These are phyloP conservation scores for Paraphoma sp. DNA, from an alignment of 2,329 filamentous ascomycete genomes.

Conservation along the genomic window DNA sequence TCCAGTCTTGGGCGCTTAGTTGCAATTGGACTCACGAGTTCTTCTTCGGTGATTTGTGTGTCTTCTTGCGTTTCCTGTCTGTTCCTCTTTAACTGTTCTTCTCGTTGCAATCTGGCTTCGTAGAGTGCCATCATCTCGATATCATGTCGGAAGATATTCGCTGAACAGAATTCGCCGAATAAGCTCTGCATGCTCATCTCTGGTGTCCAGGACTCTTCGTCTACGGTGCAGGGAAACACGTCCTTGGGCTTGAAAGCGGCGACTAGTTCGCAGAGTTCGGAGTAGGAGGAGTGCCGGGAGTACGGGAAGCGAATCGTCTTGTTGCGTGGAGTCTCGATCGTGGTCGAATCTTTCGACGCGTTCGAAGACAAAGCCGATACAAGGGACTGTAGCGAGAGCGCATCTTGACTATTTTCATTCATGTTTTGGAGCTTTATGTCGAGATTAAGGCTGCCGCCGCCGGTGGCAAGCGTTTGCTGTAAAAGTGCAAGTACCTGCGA, in stretches of 20 bases:
- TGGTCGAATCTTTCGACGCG: conserved; percentile 7
- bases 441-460: conserved; percentile 33
- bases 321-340: conserved; percentile 7
- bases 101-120: conserved; percentile 14
- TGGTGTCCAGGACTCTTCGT: conserved; percentile 68
- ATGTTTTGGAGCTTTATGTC: conserved; percentile 32
- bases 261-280: conserved; percentile 76
- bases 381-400: conserved; percentile 40
- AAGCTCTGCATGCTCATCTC: conserved; percentile 69
- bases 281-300: conserved; percentile 86
- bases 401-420: conserved; percentile 25
- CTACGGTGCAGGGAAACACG: conserved; percentile 79
- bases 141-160: conserved; percentile 69
- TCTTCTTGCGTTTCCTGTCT: conserved; percentile 18
- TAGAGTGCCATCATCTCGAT: conserved; percentile 59
- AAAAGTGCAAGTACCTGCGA: conserved; percentile 46
- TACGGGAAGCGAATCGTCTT: conserved; percentile 72
- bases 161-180: conserved; percentile 74
- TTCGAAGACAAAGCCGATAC: conserved; percentile 35
- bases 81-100: conserved; percentile 13
- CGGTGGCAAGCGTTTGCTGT: conserved; percentile 21
- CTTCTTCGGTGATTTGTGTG: conserved; percentile 12
- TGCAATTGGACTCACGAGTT: neutral
- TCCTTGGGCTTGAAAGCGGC: conserved; percentile 73
- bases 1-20: neutral